A percentile compares a stretch with the other conserved stretches of the same genome.
Evolutionary conservation across 345 rosid species (phyloP).

Genomic region (Trapa incisa): DNA sequence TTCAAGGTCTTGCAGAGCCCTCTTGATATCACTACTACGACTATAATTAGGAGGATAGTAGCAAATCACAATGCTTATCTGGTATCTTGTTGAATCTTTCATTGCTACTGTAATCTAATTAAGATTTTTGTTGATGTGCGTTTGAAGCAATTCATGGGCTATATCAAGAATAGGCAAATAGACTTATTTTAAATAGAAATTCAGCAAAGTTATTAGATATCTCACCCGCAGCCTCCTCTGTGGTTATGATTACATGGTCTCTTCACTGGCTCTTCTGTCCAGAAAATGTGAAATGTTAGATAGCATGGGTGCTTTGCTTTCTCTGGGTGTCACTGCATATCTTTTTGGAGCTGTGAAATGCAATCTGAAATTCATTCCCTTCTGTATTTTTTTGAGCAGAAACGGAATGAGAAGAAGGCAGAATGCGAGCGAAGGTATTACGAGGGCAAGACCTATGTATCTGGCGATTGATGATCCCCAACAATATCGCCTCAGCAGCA

Average conservation of each 20-base stretch:
- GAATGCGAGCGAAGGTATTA: constrained; percentile 55
- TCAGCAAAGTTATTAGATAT: background rate
- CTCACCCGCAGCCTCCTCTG: background rate
- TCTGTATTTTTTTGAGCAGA: constrained; percentile 23
- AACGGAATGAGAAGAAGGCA: constrained; percentile 58
- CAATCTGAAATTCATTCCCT: background rate
- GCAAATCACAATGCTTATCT: constrained; percentile 64
- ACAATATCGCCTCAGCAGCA: background rate
- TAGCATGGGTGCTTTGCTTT: background rate
- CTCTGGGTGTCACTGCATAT: background rate
- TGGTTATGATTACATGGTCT: background rate
- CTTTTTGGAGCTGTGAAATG: background rate
- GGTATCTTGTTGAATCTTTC: constrained; percentile 18
- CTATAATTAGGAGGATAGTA: constrained; percentile 57
- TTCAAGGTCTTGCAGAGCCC: constrained; percentile 59
- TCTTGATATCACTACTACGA: constrained; percentile 57
- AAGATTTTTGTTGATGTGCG: background rate
- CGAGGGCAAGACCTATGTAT: constrained; percentile 34
- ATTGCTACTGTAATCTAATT: background rate
- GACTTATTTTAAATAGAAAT: background rate
- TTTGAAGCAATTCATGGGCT: background rate
- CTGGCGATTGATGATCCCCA: constrained; percentile 28
- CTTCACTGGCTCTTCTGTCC: background rate
- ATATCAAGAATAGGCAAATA: background rate
- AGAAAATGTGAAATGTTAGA: background rate